These are phyloP conservation scores for Cladosporium sp. DNA, from an alignment of 2,329 filamentous ascomycete species.

Conservation along the genomic window DNA sequence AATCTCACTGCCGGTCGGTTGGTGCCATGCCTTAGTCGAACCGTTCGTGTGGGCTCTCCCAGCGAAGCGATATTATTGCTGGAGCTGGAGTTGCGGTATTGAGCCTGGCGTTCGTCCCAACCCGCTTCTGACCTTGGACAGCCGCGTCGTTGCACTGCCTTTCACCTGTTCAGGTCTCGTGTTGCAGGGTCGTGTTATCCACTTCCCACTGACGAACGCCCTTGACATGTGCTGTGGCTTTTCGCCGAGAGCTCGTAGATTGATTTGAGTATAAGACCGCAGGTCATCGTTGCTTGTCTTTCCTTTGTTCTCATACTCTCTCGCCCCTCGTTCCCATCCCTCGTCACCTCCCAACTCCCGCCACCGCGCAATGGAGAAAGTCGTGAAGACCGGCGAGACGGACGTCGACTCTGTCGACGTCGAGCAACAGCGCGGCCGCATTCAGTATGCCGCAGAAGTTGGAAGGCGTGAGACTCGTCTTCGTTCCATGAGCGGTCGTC, in stretches of 20 bases:
- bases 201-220: background rate
- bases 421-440: conserved; percentile 9
- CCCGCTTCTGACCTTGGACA: background rate
- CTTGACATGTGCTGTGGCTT: conserved; percentile 4
- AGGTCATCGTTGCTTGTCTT: background rate
- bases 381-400: background rate
- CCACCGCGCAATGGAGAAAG: conserved; percentile 1
- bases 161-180: background rate
- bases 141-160: background rate
- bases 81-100: background rate
- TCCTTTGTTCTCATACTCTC: background rate
- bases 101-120: background rate
- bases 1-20: background rate
- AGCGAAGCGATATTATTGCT: background rate
- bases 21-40: background rate
- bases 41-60: background rate
- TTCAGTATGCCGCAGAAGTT: conserved; percentile 32
- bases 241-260: background rate
- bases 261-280: background rate
- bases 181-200: background rate
- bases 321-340: background rate
- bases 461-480: conserved; percentile 27
- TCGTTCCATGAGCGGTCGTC: conserved; percentile 12
- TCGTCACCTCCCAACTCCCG: background rate
- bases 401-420: conserved; percentile 11